Conservation (phyloP, 352 stramenopile genomes). For the Phytophthora citrophthora region DNA sequence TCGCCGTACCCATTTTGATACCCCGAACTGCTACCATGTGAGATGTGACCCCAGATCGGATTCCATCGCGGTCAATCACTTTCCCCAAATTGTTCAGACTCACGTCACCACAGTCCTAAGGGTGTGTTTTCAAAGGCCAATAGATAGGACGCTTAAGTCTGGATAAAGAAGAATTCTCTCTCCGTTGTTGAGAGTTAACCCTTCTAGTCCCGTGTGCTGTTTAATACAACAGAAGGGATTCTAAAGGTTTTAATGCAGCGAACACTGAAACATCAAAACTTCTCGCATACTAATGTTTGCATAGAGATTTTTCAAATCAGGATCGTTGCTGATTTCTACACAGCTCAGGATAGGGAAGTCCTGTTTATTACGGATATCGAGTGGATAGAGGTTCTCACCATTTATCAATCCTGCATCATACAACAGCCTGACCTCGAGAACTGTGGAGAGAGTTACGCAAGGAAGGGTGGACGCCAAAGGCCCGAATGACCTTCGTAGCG, state of each 20-base stretch:
- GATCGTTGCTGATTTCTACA: not conserved
- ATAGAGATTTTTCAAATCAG: not conserved
- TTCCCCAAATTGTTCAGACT: too few relatives aligned
- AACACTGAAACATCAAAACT: conserved; percentile 2
- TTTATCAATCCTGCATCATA: not conserved
- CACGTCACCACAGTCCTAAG: too few relatives aligned
- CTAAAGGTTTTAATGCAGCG: conserved; percentile 9
- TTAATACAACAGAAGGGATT: conserved; percentile 7
- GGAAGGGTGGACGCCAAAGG: conserved; percentile 1
- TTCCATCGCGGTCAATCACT: too few relatives aligned
- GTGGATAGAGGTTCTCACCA: conserved; percentile 7
- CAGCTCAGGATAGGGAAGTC: not conserved
- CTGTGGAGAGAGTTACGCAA: conserved; percentile 3
- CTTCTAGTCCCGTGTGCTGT: conserved; percentile 8
- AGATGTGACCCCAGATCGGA: too few relatives aligned
- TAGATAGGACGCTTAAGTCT: too few relatives aligned
- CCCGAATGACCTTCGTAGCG: not conserved
- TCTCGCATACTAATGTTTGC: conserved; percentile 2
- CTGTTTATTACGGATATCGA: not conserved
- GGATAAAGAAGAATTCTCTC: too few relatives aligned
- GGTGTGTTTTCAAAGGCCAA: too few relatives aligned
- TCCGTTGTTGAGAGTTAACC: too few relatives aligned
- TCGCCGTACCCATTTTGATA: too few relatives aligned
- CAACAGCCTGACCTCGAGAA: not conserved
- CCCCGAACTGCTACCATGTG: too few relatives aligned